Percentiles rank a stretch among this genome's conserved stretches.
Conservation (phyloP, 2,329 filamentous ascomycete species). For the Ceratocystis alfenasii region DNA sequence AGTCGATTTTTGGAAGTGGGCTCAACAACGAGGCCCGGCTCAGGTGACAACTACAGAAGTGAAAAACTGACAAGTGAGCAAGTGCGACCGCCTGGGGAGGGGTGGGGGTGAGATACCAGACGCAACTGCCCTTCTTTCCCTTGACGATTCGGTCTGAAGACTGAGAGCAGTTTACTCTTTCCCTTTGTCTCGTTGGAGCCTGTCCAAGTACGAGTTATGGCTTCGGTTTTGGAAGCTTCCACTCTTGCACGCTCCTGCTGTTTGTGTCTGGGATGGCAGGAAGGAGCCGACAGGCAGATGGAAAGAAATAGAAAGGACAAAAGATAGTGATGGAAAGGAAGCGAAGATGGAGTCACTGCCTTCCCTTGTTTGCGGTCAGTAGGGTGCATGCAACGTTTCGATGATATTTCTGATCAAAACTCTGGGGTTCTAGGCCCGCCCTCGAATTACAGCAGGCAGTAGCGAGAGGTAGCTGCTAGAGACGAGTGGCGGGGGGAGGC, state of each 20-base stretch:
- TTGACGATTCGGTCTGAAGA: background rate
- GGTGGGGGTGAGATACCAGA: background rate
- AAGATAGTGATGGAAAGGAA: background rate
- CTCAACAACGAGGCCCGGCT: background rate
- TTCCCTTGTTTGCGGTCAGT: background rate
- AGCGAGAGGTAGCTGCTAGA: background rate
- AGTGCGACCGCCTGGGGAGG: background rate
- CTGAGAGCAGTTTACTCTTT: background rate
- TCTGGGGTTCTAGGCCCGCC: background rate
- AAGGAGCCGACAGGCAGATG: background rate
- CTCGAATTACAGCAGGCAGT: background rate
- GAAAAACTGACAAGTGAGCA: conserved; percentile 1
- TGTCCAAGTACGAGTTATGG: background rate
- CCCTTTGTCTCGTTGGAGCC: background rate
- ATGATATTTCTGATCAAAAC: background rate
- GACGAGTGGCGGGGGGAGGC: background rate
- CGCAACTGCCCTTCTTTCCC: background rate
- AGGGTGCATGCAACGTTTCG: background rate
- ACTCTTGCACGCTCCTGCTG: background rate
- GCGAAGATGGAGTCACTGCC: background rate
- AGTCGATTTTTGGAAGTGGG: background rate
- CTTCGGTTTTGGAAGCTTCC: background rate
- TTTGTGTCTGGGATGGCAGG: conserved; percentile 1
- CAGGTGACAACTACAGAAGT: background rate
- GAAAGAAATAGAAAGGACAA: background rate